These are phyloP conservation scores for Linnemannia exigua DNA, from an alignment of 192 early-diverging fungal genomes.

Conservation along the genomic window DNA sequence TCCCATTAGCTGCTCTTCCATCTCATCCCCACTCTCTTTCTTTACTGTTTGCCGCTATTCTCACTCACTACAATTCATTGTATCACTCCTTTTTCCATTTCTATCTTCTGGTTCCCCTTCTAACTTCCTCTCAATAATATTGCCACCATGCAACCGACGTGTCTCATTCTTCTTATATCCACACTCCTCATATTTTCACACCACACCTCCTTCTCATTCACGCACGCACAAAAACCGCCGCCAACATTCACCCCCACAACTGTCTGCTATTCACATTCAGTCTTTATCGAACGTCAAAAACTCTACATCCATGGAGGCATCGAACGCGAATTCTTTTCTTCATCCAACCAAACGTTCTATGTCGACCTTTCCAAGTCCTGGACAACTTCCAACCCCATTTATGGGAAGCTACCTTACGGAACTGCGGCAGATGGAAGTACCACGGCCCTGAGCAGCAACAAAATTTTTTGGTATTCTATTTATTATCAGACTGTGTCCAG, in stretches of 20 bases:
- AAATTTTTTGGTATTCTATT: slow-evolving; percentile 3
- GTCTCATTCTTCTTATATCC: not conserved
- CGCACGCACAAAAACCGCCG: not conserved
- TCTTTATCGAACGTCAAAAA: slow-evolving; percentile 6
- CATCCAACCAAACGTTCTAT: slow-evolving; percentile 10
- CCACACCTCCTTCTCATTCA: not conserved
- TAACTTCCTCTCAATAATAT: not conserved
- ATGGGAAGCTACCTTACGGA: not conserved
- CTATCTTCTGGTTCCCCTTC: not conserved
- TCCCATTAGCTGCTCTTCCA: too few species aligned
- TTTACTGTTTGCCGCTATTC: too few species aligned
- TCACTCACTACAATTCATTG: too few species aligned
- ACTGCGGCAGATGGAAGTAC: not conserved
- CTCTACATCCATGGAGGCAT: slow-evolving; percentile 21
- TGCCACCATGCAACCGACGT: not conserved
- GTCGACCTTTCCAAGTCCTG: slow-evolving; percentile 23
- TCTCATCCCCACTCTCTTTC: too few species aligned
- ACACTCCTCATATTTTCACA: not conserved
- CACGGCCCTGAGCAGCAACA: not conserved
- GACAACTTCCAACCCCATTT: slow-evolving; percentile 11
- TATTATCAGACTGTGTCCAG: not conserved
- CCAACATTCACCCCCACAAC: not conserved
- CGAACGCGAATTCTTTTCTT: not conserved
- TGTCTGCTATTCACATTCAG: not conserved
- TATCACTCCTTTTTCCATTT: not conserved